Percentiles rank a stretch among this genome's conserved stretches.
Evolutionary conservation across 2,329 filamentous ascomycete species (phyloP).

Genomic region (Fusarium sp.): DNA sequence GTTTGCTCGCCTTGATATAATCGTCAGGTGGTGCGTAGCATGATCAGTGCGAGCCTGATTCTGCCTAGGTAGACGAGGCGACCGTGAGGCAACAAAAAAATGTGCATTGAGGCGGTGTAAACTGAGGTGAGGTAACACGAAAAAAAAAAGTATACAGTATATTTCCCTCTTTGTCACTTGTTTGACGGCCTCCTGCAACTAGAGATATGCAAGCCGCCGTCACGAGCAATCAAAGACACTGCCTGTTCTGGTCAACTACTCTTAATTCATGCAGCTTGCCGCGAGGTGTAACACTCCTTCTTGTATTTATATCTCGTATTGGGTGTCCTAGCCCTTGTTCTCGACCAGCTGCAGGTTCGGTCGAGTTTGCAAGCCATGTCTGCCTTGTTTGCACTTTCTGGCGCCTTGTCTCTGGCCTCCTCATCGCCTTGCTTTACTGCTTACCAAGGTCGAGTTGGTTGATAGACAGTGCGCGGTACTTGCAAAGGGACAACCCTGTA

Average conservation of each 20-base stretch:
- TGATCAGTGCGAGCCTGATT: slow-evolving; percentile 20
- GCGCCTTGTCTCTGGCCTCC: neutral
- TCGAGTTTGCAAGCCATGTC: neutral
- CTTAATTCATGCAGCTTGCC: neutral
- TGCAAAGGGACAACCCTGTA: slow-evolving; percentile 15
- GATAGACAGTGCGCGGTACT: slow-evolving; percentile 19
- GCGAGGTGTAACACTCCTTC: neutral
- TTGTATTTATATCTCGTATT: neutral
- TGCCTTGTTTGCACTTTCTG: neutral
- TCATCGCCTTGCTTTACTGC: neutral
- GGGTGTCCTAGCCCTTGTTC: neutral
- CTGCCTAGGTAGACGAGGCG: slow-evolving; percentile 31
- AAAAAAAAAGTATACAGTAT: slow-evolving; percentile 17
- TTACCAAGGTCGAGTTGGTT: neutral
- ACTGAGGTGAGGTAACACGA: slow-evolving; percentile 10
- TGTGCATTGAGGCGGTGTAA: slow-evolving; percentile 29
- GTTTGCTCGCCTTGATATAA: slow-evolving; percentile 24
- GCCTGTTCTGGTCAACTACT: neutral
- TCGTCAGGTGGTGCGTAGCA: slow-evolving; percentile 33
- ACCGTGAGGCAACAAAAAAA: slow-evolving; percentile 1
- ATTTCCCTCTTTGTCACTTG: slow-evolving; percentile 16
- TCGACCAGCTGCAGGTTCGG: neutral
- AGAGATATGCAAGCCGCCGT: neutral
- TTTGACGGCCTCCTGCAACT: neutral
- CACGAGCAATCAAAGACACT: neutral